These are phyloP conservation scores for Lentinula sp. DNA, from an alignment of 768 basidiomycete species.

Conservation along the genomic window DNA sequence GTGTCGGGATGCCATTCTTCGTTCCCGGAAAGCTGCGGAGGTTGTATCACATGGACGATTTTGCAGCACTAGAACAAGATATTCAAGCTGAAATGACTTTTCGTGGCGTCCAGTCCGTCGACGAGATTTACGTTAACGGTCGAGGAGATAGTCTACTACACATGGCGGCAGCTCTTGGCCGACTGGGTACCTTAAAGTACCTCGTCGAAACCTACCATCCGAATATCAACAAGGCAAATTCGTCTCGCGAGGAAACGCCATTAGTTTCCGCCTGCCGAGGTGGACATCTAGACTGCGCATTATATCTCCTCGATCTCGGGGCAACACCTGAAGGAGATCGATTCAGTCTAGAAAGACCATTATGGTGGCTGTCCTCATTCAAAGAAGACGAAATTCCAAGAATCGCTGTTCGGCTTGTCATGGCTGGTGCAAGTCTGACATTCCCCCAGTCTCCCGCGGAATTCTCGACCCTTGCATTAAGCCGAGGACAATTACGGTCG, in stretches of 20 bases:
- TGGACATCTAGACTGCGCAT: constrained; percentile 6
- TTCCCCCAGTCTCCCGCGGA: not conserved
- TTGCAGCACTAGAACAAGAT: not conserved
- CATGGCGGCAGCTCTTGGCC: constrained; percentile 6
- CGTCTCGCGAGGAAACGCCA: constrained; percentile 2
- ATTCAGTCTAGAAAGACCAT: not conserved
- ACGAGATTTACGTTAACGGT: constrained; percentile 9
- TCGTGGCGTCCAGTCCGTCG: constrained; percentile 5
- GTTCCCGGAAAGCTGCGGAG: not conserved
- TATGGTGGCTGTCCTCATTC: constrained; percentile 9
- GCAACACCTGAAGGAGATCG: constrained; percentile 5
- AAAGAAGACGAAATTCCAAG: not conserved
- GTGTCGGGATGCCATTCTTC: constrained; percentile 10
- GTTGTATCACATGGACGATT: not conserved
- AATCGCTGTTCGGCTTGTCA: not conserved
- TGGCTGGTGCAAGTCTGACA: not conserved
- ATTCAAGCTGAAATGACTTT: constrained; percentile 5
- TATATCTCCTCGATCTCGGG: constrained; percentile 8
- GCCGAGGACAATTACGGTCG: not conserved
- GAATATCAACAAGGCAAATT: constrained; percentile 6
- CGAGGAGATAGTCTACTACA: constrained; percentile 9
- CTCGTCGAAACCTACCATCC: constrained; percentile 4
- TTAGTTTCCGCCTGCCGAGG: constrained; percentile 6
- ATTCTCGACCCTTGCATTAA: not conserved
- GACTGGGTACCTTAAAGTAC: not conserved